Conservation (phyloP, 192 early-diverging fungal genomes). For the Martensiomyces pterosporus region DNA sequence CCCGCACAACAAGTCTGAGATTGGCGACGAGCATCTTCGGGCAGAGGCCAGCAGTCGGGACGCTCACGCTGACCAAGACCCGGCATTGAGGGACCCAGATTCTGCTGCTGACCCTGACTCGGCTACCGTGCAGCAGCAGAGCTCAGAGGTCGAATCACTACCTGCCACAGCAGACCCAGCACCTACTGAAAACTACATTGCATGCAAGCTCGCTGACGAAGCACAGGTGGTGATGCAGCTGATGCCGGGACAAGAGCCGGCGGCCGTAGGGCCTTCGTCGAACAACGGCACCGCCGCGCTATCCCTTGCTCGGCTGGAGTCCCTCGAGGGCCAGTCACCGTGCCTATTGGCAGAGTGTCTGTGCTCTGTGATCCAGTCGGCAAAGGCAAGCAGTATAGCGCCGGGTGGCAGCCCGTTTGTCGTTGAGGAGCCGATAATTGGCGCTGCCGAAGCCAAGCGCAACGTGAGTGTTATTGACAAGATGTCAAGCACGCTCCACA, state of each 20-base stretch:
- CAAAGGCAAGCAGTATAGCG: constrained; percentile 7
- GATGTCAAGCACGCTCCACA: constrained; percentile 27
- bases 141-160: too few relatives aligned
- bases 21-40: neutral
- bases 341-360: constrained; percentile 38
- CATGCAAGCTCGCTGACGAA: constrained; percentile 33
- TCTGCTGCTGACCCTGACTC: too few relatives aligned
- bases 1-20: constrained; percentile 7
- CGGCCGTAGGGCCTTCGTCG: neutral
- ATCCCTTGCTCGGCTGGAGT: constrained; percentile 20
- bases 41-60: too few relatives aligned
- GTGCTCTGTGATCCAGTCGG: constrained; percentile 30
- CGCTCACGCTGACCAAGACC: too few relatives aligned
- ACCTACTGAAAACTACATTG: constrained; percentile 14
- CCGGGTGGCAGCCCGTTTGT: constrained; percentile 20
- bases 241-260: neutral
- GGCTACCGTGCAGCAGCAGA: neutral
- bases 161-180: too few relatives aligned
- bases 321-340: constrained; percentile 32
- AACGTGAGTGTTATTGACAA: constrained; percentile 25
- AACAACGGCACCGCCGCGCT: neutral
- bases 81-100: too few relatives aligned
- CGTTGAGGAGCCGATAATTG: constrained; percentile 38
- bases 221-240: constrained; percentile 46
- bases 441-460: constrained; percentile 30